These are phyloP conservation scores for Wickerhamiella parazyma DNA, from an alignment of 805 yeast species.

Conservation along the genomic window DNA sequence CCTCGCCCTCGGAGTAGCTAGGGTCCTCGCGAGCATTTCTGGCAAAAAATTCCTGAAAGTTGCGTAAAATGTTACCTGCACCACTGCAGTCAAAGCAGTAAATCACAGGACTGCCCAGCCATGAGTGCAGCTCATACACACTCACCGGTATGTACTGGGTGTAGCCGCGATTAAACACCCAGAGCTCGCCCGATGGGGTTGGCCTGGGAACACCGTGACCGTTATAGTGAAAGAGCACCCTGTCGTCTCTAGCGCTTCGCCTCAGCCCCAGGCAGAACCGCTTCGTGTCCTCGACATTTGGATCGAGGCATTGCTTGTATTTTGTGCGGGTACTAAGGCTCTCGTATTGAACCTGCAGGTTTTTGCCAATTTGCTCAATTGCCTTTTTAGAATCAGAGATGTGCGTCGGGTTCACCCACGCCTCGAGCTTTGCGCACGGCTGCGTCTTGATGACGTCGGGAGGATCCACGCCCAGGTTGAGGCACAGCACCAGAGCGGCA, in stretches of 20 bases:
- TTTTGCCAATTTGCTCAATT: slow-evolving; percentile 79
- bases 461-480: slow-evolving; percentile 91
- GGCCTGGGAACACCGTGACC: slow-evolving; percentile 99
- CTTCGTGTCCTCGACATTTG: slow-evolving; percentile 89
- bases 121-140: slow-evolving; percentile 83
- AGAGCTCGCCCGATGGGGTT: slow-evolving; percentile 87
- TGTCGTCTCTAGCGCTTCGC: slow-evolving; percentile 82
- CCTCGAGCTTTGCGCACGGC: slow-evolving; percentile 82
- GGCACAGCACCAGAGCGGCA: slow-evolving; percentile 82
- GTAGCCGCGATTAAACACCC: slow-evolving; percentile 96
- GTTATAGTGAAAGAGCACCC: slow-evolving; percentile 86
- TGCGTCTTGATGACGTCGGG: slow-evolving; percentile 89
- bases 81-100: slow-evolving; percentile 89
- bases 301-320: slow-evolving; percentile 83
- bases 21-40: slow-evolving; percentile 52
- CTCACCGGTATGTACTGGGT: slow-evolving; percentile 97
- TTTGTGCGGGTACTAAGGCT: slow-evolving; percentile 74
- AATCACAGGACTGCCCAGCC: slow-evolving; percentile 97
- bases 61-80: slow-evolving; percentile 85
- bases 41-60: slow-evolving; percentile 80
- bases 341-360: slow-evolving; percentile 77
- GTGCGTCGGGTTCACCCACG: slow-evolving; percentile 82
- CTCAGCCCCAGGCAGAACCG: slow-evolving; percentile 80
- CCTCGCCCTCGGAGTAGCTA: slow-evolving; percentile 56
- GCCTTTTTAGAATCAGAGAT: slow-evolving; percentile 82